A percentile compares a stretch with the other conserved stretches of the same genome.
Conservation (phyloP, 306 rosid genomes). For the Glycyrrhiza uralensis region DNA sequence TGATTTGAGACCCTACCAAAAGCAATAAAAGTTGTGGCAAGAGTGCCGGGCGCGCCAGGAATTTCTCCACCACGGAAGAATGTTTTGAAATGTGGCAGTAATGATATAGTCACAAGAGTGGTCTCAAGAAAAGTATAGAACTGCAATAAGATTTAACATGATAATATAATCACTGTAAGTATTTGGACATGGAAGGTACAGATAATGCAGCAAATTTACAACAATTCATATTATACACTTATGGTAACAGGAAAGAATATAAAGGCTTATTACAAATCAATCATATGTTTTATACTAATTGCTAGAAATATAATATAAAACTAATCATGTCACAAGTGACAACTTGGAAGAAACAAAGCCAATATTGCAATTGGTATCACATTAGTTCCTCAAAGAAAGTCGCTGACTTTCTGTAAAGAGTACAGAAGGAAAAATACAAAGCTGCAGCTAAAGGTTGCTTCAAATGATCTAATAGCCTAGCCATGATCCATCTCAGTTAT, state of each 20-base stretch:
- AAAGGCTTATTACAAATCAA: neutral
- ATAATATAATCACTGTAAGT: neutral
- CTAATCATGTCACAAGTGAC: neutral
- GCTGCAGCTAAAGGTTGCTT: neutral
- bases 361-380: no score
- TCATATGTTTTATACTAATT: neutral
- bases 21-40: slow-evolving; percentile 95
- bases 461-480: neutral
- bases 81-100: slow-evolving; percentile 78
- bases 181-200: neutral
- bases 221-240: neutral
- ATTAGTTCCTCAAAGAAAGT: no score
- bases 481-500: neutral
- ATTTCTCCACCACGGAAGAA: slow-evolving; percentile 89
- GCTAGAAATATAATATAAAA: no score
- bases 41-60: slow-evolving; percentile 88
- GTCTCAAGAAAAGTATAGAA: slow-evolving; percentile 95
- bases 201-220: neutral
- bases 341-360: no score
- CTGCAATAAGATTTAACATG: slow-evolving; percentile 49
- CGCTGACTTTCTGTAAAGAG: neutral
- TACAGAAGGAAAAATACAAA: neutral
- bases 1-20: slow-evolving; percentile 54
- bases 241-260: neutral
- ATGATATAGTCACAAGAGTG: slow-evolving; percentile 68